phyloP scores from a whole-genome alignment of 2,329 filamentous ascomycete species.

The Apiospora koreana region DNA sequence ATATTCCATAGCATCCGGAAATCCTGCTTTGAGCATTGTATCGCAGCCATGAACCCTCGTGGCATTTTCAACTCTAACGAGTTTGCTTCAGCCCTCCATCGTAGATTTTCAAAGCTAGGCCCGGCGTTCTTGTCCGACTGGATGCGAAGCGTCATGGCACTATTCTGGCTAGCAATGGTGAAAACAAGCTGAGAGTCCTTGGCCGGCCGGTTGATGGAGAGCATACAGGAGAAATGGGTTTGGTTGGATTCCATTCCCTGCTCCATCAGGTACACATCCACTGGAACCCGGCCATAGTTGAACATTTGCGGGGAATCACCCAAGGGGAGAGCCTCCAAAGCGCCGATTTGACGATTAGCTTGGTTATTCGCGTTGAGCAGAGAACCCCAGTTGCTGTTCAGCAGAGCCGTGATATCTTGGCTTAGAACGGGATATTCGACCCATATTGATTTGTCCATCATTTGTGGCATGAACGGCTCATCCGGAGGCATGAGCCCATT shows the following conservation, averaged over 20 bases:
- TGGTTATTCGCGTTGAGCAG: slow-evolving; percentile 49
- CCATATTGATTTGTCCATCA: slow-evolving; percentile 82
- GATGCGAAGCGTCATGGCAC: slow-evolving; percentile 73
- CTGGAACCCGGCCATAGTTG: slow-evolving; percentile 77
- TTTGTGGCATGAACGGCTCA: slow-evolving; percentile 69
- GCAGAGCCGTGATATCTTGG: slow-evolving; percentile 68
- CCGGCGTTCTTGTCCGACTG: slow-evolving; percentile 68
- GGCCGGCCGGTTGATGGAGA: slow-evolving; percentile 73
- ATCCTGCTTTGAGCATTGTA: slow-evolving; percentile 75
- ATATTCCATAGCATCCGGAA: slow-evolving; percentile 80
- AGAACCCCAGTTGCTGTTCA: slow-evolving; percentile 62
- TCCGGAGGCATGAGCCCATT: slow-evolving; percentile 77
- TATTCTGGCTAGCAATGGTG: slow-evolving; percentile 77
- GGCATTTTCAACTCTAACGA: slow-evolving; percentile 71
- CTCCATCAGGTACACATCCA: slow-evolving; percentile 74
- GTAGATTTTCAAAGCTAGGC: slow-evolving; percentile 78
- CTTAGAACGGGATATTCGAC: slow-evolving; percentile 73
- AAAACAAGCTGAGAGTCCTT: slow-evolving; percentile 71
- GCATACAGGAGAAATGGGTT: slow-evolving; percentile 69
- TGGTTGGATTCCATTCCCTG: slow-evolving; percentile 68
- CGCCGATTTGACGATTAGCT: slow-evolving; percentile 48
- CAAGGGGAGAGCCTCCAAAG: slow-evolving; percentile 72
- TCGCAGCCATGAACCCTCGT: slow-evolving; percentile 71
- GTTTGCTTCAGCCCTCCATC: slow-evolving; percentile 71
- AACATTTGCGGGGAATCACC: slow-evolving; percentile 75